Evolutionary conservation across 495 filamentous ascomycete species (phyloP).

Genomic region (Penicillium atrosanguineum): DNA sequence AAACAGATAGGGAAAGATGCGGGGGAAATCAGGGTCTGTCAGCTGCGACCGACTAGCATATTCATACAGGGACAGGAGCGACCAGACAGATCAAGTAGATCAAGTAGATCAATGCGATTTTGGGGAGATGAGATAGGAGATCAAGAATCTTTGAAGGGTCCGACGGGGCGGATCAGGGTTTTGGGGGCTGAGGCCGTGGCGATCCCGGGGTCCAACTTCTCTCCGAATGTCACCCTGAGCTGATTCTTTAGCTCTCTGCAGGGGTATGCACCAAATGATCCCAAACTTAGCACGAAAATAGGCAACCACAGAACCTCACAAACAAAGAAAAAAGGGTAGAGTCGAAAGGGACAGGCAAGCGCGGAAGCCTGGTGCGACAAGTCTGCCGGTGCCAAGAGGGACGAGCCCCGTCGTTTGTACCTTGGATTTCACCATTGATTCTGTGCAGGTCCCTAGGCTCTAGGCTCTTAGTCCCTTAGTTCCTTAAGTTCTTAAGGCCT

Average conservation of each 20-base stretch:
- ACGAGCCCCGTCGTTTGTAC: neutral
- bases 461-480: too few relatives aligned
- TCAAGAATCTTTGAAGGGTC: constrained; percentile 16
- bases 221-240: constrained; percentile 5
- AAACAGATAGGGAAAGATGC: neutral
- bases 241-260: neutral
- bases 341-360: neutral
- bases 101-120: constrained; percentile 1
- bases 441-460: too few relatives aligned
- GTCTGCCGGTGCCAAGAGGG: neutral
- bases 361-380: constrained; percentile 3
- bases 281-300: neutral
- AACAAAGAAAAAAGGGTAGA: neutral
- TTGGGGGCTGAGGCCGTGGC: constrained; percentile 15
- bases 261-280: neutral
- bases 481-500: too few relatives aligned
- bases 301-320: neutral
- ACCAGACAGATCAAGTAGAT: constrained; percentile 7
- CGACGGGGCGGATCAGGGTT: constrained; percentile 1
- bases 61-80: neutral
- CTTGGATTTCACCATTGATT: neutral
- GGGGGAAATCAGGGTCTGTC: neutral
- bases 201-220: constrained; percentile 11
- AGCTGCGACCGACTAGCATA: neutral
- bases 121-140: constrained; percentile 12